Percentiles rank a stretch among this genome's conserved stretches.
These are phyloP conservation scores for Colletotrichum aenigma DNA, from an alignment of 2,329 filamentous ascomycete species.

Conservation along the genomic window DNA sequence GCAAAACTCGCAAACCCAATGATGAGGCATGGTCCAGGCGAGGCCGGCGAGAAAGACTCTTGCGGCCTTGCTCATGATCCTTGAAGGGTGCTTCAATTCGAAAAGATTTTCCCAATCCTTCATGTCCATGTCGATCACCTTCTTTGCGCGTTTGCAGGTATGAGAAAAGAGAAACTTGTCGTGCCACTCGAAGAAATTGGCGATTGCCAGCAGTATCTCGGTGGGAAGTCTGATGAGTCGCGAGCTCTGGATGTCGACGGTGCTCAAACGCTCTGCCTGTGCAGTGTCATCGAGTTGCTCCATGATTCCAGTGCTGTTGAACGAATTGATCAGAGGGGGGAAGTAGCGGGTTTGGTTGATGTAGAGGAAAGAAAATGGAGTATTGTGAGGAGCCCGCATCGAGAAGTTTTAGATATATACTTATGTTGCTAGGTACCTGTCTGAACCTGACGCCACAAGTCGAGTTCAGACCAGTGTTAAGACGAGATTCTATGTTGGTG, in stretches of 20 bases:
- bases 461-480: background rate
- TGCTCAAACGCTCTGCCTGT: background rate
- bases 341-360: background rate
- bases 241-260: background rate
- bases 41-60: background rate
- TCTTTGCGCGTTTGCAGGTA: background rate
- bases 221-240: background rate
- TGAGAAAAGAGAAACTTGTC: background rate
- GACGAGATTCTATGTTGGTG: no score
- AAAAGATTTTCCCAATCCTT: background rate
- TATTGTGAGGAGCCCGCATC: background rate
- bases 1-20: background rate
- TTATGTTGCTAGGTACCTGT: background rate
- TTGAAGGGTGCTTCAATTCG: background rate
- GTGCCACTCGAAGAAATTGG: background rate
- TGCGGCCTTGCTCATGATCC: background rate
- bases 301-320: background rate
- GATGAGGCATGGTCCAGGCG: background rate
- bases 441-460: rapidly evolving
- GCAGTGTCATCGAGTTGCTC: background rate
- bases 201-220: background rate
- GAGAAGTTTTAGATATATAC: background rate
- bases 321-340: background rate
- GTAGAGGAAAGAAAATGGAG: background rate
- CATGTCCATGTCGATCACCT: background rate